Evolutionary conservation across 1,284 basidiomycete species (phyloP), one percentile per base, ranked within the genome.

Genomic region (Ustanciosporium gigantosporum): DNA sequence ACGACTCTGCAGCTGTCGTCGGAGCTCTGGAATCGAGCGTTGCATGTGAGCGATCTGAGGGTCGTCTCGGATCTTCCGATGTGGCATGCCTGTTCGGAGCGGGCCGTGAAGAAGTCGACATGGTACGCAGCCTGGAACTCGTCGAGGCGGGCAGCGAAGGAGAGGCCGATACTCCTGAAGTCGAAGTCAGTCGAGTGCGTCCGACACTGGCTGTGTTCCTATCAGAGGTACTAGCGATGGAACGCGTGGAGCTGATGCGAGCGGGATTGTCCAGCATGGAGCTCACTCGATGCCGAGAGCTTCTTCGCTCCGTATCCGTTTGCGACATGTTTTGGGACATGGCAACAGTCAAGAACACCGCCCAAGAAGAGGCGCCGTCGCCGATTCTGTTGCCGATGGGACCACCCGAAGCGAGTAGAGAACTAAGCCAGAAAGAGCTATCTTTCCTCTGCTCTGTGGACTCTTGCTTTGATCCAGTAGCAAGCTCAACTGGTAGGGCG

Each of bases 181-280:
- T 62, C 1, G 59, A 56, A 27, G 53, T 61, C 34, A 61, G 41
- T 13, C 50, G 50, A 38, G 46, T 29, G 4, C 51, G 49, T 5
- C 23, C n/a, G 48, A 52, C 27, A 36, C 34, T 5, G 45, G 13
- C 21, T 8, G 36, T 9, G n/a, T n/a, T 8, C 32, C 15, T 17
- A n/a, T 34, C 32, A 17, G 32, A 34, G 16, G 32, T 17, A 17
- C 7, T 17, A 37, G 6, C 16, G 21, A 6, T 37, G 7, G 36
- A 37, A 16, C 14, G 36, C 36, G 19, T 50, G 21, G 46, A 37
- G 14, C 38, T 17, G 16, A 44, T 47, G 23, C 43, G 43, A 17
- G 43, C 44, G 24, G 44, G 21, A 9, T 46, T 38, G 39, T 57
- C 59, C 24, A 48, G 46, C 16, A 45, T 31, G 19, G 59, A 62